Base-by-base conservation (phyloP, 768 basidiomycete species). In the Heimioporus sp. region DNA sequence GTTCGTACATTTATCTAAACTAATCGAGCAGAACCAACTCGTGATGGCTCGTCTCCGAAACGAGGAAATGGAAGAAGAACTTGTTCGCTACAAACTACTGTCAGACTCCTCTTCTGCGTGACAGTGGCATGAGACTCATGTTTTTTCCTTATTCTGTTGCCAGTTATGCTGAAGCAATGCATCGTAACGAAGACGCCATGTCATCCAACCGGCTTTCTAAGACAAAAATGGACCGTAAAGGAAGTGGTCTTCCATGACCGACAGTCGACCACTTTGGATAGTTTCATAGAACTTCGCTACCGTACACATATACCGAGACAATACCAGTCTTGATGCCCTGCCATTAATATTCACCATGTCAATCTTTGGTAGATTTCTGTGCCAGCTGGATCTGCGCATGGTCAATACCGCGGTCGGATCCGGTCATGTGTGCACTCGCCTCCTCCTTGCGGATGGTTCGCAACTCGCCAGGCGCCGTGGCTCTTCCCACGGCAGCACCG, bases 51-150 rank as follows among this genome's bases (percentile, higher is more conserved):
- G 94, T 46, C 72, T 98, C 37, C 84, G 86, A 53, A 90, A 91
- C 59, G 96, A 99, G 66, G 94, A 98, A 66, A 77, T 96, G 53
- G 97, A 98, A 68, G 80, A 85, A 51, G 92, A 98, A 67, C 81
- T 99, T 16, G 95, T 99, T 36, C 84, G 89, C 38, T 98, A 97
- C 73, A 97, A 97, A 72, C 74, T 97, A 41, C 67, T 96, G 90
- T 94, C 28, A 34, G 54, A 54, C 24, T 17, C 41, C 10, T 46
- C 16, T 43, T 10, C 16, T 20, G 10, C 16, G 2, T 17, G 13
- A 42, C 8, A 37, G 9, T 28, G 7, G n/a, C 19, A 17, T 10
- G 2, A 24, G 20, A 19, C 45, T 63, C 38, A 50, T 30, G 4
- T 3, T 16, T 16, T 38, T 24, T 0, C 34, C 34, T 43, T 28